phyloP scores from a whole-genome alignment of 768 basidiomycete genomes.

The Leucocoprinus leucothites region DNA sequence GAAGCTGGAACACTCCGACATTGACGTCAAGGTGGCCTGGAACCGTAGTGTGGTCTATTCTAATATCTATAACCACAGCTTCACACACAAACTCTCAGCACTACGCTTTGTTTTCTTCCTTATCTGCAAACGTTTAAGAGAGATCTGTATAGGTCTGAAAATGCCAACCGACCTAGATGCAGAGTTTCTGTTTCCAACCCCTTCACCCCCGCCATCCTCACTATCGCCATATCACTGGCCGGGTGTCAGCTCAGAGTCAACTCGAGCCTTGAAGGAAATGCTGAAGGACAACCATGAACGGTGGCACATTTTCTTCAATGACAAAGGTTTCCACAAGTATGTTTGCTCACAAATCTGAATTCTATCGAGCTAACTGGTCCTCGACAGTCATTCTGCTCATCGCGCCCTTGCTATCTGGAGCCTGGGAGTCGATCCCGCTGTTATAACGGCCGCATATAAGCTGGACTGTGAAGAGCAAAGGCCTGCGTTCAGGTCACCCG shows the following conservation, averaged over 20 bases:
- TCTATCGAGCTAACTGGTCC: slow-evolving; percentile 28
- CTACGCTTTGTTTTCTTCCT: no score
- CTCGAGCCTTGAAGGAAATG: slow-evolving; percentile 31
- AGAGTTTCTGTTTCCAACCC: slow-evolving; percentile 28
- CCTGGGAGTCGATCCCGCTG: slow-evolving; percentile 46
- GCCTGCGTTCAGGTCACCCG: slow-evolving; percentile 40
- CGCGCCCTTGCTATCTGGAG: slow-evolving; percentile 57
- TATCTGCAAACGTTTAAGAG: no score
- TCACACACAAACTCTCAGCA: not conserved
- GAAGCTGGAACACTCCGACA: not conserved
- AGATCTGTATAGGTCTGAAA: no score
- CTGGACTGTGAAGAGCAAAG: slow-evolving; percentile 33
- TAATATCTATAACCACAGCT: no score
- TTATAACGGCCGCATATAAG: slow-evolving; percentile 36
- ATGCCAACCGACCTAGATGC: not conserved
- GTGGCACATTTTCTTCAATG: slow-evolving; percentile 55
- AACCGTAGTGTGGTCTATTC: no score
- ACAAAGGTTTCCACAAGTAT: slow-evolving; percentile 35
- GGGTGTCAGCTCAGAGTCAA: slow-evolving; percentile 35
- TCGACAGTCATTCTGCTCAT: slow-evolving; percentile 49
- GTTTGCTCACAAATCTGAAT: slow-evolving; percentile 3
- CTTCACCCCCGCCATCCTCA: slow-evolving; percentile 24
- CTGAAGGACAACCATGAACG: slow-evolving; percentile 50
- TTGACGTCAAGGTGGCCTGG: slow-evolving; percentile 1
- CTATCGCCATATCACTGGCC: slow-evolving; percentile 29